A percentile compares a stretch with the other conserved stretches of the same genome.
Evolutionary conservation across 495 filamentous ascomycete species (phyloP).

Genomic region (Daldinia loculata): DNA sequence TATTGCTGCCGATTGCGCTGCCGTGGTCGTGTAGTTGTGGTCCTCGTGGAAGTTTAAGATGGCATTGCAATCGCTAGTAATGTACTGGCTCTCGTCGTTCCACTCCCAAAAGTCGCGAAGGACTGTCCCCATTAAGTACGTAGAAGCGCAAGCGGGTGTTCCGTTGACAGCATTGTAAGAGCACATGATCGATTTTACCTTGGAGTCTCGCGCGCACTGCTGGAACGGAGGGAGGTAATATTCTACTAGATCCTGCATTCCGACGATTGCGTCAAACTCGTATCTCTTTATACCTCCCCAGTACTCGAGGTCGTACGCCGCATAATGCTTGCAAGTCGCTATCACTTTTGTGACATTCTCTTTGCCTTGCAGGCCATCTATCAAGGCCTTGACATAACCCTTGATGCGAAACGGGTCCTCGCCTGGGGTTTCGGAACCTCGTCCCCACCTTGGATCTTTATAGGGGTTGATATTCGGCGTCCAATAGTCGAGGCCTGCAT

Average conservation of each 20-base stretch:
- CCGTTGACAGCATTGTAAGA: conserved; percentile 58
- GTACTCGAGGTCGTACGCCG: conserved; percentile 71
- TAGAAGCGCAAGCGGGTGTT: conserved; percentile 54
- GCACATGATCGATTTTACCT: conserved; percentile 58
- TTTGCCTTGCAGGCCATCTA: conserved; percentile 67
- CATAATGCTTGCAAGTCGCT: conserved; percentile 72
- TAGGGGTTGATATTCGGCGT: conserved; percentile 77
- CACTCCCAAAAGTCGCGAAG: conserved; percentile 59
- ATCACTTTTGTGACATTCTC: conserved; percentile 58
- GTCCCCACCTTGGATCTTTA: conserved; percentile 58
- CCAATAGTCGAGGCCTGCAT: conserved; percentile 68
- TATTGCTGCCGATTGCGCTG: conserved; percentile 48
- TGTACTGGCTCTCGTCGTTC: conserved; percentile 53
- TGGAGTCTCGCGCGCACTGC: conserved; percentile 55
- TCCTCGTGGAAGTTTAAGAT: conserved; percentile 50
- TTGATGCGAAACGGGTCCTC: conserved; percentile 67
- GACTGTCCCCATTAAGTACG: conserved; percentile 52
- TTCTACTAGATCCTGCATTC: conserved; percentile 56
- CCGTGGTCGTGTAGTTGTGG: conserved; percentile 50
- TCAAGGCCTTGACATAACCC: conserved; percentile 65
- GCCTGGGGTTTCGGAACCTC: conserved; percentile 50
- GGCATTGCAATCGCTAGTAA: conserved; percentile 57
- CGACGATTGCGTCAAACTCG: conserved; percentile 52
- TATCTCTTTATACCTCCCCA: conserved; percentile 49
- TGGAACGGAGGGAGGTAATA: conserved; percentile 60